Evolutionary conservation across 768 basidiomycete species (phyloP).

Genomic region (Paxillus ammoniavirescens): DNA sequence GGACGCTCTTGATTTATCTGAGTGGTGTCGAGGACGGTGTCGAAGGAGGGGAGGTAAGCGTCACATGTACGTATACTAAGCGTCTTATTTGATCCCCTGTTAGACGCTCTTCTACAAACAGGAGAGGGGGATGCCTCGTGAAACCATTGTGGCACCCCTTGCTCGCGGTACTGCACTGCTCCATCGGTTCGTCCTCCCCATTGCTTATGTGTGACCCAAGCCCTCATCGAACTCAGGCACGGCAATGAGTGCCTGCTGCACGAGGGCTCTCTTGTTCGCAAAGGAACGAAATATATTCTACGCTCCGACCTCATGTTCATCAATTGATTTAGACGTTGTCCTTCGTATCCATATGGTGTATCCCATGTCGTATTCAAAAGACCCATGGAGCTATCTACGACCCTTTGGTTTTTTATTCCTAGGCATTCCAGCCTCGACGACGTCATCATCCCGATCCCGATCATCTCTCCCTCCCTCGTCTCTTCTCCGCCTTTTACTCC

Average conservation of each 20-base stretch:
- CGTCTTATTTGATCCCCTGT: background rate
- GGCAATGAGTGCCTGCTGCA: constrained; percentile 72
- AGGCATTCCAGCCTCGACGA: constrained; percentile 88
- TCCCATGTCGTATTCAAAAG: background rate
- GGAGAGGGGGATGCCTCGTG: constrained; percentile 45
- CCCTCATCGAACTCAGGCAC: constrained; percentile 44
- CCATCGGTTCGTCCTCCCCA: constrained; percentile 47
- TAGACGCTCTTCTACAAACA: constrained; percentile 73
- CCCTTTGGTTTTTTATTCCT: constrained; percentile 53
- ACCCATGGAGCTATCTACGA: constrained; percentile 30
- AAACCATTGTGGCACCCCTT: constrained; percentile 50
- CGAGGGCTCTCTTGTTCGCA: constrained; percentile 62
- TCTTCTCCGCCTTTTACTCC: constrained; percentile 50
- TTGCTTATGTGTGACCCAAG: background rate
- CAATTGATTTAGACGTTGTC: constrained; percentile 30
- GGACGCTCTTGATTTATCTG: constrained; percentile 75
- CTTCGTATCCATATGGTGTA: background rate
- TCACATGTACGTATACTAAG: background rate
- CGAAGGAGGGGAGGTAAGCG: constrained; percentile 61
- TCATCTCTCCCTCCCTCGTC: constrained; percentile 61
- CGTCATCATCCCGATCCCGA: constrained; percentile 89
- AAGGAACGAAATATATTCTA: constrained; percentile 67
- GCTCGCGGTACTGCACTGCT: constrained; percentile 64
- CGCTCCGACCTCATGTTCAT: constrained; percentile 73
- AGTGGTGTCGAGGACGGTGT: constrained; percentile 73